Evolutionary conservation across 2,329 filamentous ascomycete genomes (phyloP).

Genomic region (Ilyonectria mors-panacis): DNA sequence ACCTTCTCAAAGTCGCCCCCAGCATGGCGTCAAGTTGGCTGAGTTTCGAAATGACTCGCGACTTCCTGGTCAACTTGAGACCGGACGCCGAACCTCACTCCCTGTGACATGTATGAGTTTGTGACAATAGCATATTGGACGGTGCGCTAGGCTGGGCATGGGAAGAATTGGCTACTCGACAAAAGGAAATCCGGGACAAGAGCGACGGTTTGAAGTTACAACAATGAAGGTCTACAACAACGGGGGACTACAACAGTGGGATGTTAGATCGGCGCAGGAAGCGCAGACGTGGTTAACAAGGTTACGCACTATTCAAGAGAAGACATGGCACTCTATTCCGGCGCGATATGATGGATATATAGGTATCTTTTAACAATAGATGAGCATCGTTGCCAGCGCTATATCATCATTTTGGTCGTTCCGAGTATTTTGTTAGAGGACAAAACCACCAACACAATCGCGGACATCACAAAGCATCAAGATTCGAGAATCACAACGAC

Average conservation of each 20-base stretch:
- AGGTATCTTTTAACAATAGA: slow-evolving; percentile 23
- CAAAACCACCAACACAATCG: background rate
- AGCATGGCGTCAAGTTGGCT: slow-evolving; percentile 99
- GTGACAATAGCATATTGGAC: slow-evolving; percentile 38
- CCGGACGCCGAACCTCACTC: slow-evolving; percentile 54
- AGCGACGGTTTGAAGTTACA: background rate
- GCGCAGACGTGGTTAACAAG: slow-evolving; percentile 1
- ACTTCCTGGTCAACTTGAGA: slow-evolving; percentile 80
- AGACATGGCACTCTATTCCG: slow-evolving; percentile 12
- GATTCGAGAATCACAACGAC: too few species aligned
- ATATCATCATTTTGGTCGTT: background rate
- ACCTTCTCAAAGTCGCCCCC: slow-evolving; percentile 95
- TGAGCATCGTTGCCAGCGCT: background rate
- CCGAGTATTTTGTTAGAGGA: background rate
- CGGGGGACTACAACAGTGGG: background rate
- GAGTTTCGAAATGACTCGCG: slow-evolving; percentile 93
- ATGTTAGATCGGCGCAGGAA: slow-evolving; percentile 9
- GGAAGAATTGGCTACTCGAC: background rate
- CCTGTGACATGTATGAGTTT: slow-evolving; percentile 44
- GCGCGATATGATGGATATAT: slow-evolving; percentile 25
- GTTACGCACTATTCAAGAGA: background rate
- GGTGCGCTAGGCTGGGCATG: background rate
- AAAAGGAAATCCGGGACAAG: background rate
- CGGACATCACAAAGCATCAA: background rate
- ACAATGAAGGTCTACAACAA: background rate